Base-by-base conservation (phyloP, 2,329 filamentous ascomycete genomes). In the Fusarium drepaniforme region DNA sequence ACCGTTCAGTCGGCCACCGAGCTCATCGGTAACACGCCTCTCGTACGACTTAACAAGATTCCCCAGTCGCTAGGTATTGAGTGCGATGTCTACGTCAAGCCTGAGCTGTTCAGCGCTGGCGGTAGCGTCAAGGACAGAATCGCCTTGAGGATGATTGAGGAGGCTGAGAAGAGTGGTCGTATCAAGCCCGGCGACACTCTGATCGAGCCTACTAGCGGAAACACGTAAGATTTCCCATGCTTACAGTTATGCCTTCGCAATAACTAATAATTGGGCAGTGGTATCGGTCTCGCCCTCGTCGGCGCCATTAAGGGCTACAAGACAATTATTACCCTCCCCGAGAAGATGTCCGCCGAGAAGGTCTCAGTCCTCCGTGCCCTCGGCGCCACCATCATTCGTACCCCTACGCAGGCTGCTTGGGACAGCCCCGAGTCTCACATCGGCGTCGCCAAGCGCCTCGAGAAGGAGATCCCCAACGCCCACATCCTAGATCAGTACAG, bases 291-390 rank as follows among this genome's bases (percentile, higher is more conserved):
- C 53, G 96, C 96, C 21, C 90, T 98, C 42, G 96, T 98, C 23
- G 96, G 91, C 63, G 96, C 96, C 16, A 93, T 98, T 80, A 98
- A 98, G 87, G 96, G 95, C 75, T 98, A 98, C 89, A 96, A 96
- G 85, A 97, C 95, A 42, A 98, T 98, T 85, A 98, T 98, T 83
- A 98, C 97, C 9, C 90, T 98, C 42, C 96, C 96, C 49, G 96
- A 98, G 86, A 98, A 98, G 88, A 98, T 98, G 96, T 98, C 95
- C 3, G 93, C 95, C 40, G 96, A 98, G 85, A 98, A 98, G 85
- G 97, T 98, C 38, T 93, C 96, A 2, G 96, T 98, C 25, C 89
- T 98, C 71, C 93, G 95, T 78, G 96, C 96, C 42, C 90, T 98
- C 64, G 96, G 96, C 73, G 96, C 96, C 44, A 97, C 96, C 80